These are phyloP conservation scores for Trichoderma asperelloides DNA, from an alignment of 495 filamentous ascomycete genomes.

Conservation along the genomic window DNA sequence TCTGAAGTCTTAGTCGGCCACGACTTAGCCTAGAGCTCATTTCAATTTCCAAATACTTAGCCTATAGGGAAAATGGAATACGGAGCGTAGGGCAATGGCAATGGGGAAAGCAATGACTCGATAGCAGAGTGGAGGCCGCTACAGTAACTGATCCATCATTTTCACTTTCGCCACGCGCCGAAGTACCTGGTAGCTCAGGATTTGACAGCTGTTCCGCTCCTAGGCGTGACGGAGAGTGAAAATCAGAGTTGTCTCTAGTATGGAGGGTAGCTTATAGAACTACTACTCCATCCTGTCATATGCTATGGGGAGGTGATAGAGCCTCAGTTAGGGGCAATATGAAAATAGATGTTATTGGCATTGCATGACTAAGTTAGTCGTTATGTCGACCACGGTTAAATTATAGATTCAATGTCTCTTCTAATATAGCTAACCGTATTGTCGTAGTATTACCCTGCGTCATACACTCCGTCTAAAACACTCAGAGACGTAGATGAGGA, in stretches of 20 bases:
- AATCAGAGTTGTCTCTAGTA: no score
- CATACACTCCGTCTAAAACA: background rate
- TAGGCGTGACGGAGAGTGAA: no score
- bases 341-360: no score
- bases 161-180: background rate
- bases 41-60: background rate
- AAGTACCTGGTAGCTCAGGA: background rate
- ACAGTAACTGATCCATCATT: background rate
- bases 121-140: background rate
- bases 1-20: background rate
- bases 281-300: no score
- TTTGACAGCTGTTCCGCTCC: background rate
- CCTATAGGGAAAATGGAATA: background rate
- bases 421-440: no score
- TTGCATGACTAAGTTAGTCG: no score
- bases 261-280: no score
- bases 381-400: no score
- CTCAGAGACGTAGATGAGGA: conserved; percentile 43
- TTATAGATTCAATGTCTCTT: no score
- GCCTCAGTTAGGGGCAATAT: no score
- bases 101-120: background rate
- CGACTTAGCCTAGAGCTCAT: background rate
- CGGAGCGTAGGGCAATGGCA: background rate
- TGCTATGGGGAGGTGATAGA: no score
- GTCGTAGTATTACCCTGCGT: background rate